Percentiles rank a stretch among this genome's conserved stretches.
These are phyloP conservation scores for Juglanconis juglandina DNA, from an alignment of 2,329 filamentous ascomycete genomes.

Conservation along the genomic window DNA sequence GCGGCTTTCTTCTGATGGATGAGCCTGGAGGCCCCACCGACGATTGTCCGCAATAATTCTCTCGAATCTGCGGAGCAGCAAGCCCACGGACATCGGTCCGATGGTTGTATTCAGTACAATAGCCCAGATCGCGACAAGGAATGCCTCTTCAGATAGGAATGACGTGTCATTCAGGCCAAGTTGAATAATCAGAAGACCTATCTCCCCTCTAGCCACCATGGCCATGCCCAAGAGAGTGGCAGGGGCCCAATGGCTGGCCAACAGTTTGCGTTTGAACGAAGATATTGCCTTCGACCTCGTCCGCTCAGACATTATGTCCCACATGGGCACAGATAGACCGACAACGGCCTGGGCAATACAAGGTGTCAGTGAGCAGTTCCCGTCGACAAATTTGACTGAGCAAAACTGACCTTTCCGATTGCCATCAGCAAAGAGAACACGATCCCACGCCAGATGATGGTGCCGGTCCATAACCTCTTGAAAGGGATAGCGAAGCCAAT, in stretches of 20 bases:
- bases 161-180: slow-evolving; percentile 31
- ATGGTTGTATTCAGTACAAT: slow-evolving; percentile 55
- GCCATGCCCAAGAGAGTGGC: slow-evolving; percentile 52
- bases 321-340: slow-evolving; percentile 21
- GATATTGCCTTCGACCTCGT: background rate
- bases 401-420: slow-evolving; percentile 33
- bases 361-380: background rate
- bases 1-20: background rate
- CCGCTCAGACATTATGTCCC: slow-evolving; percentile 34
- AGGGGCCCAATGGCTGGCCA: slow-evolving; percentile 28
- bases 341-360: slow-evolving; percentile 16
- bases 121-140: slow-evolving; percentile 53
- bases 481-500: slow-evolving; percentile 62
- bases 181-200: slow-evolving; percentile 53
- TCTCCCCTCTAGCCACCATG: slow-evolving; percentile 59
- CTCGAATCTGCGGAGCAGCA: slow-evolving; percentile 33
- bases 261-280: background rate
- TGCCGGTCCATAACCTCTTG: slow-evolving; percentile 48
- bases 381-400: background rate
- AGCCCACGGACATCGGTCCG: slow-evolving; percentile 49
- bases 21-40: slow-evolving; percentile 18
- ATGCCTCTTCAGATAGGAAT: slow-evolving; percentile 51
- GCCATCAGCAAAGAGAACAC: slow-evolving; percentile 56
- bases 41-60: slow-evolving; percentile 15
- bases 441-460: slow-evolving; percentile 53